A percentile compares a stretch with the other conserved stretches of the same genome.
These are phyloP conservation scores for Pseudogymnoascus sp. DNA, from an alignment of 2,329 filamentous ascomycete species.

Conservation along the genomic window DNA sequence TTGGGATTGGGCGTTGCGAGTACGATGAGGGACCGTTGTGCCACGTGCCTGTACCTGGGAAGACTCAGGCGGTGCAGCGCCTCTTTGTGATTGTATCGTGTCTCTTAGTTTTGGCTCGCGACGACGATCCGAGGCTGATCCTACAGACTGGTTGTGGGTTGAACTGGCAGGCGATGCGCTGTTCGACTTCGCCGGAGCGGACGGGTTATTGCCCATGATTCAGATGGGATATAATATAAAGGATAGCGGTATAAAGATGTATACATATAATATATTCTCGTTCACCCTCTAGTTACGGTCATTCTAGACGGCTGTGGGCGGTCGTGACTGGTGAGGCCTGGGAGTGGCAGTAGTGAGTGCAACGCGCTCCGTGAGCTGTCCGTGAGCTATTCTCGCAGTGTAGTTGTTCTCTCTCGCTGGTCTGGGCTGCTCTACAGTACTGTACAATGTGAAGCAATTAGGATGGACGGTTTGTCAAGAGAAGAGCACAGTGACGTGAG, in stretches of 20 bases:
- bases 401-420: background rate
- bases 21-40: conserved; percentile 16
- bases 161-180: conserved; percentile 23
- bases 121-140: conserved; percentile 21
- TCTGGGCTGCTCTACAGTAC: background rate
- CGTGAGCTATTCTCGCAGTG: background rate
- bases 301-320: background rate
- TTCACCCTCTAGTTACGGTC: conserved; percentile 8
- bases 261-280: conserved; percentile 1
- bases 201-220: conserved; percentile 40
- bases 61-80: conserved; percentile 51
- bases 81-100: conserved; percentile 46
- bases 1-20: conserved; percentile 14
- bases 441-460: conserved; percentile 6
- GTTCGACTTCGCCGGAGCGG: conserved; percentile 18
- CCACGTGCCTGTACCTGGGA: conserved; percentile 48
- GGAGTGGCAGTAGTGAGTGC: background rate
- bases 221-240: background rate
- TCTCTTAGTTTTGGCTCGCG: conserved; percentile 44
- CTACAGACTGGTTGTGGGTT: conserved; percentile 23
- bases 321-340: background rate
- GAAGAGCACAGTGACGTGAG: background rate
- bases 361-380: background rate
- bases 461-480: background rate
- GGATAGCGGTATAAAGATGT: background rate